Evolutionary conservation across 1,284 basidiomycete species (phyloP).

Genomic region (Apiotrichum sp.): DNA sequence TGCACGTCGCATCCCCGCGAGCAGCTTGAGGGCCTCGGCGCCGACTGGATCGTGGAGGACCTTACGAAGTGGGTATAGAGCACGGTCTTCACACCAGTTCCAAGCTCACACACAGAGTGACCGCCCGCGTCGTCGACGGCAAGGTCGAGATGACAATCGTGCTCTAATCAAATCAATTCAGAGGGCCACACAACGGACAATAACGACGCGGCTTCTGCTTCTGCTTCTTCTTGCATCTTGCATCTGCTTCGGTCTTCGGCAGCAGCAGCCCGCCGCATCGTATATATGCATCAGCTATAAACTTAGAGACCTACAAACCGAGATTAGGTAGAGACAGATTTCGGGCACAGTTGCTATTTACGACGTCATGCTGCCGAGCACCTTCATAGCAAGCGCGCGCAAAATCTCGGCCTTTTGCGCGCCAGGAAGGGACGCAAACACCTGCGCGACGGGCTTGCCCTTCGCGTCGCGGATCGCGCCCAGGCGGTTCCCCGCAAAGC

Average conservation of each 20-base stretch:
- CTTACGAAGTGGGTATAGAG: conserved; percentile 26
- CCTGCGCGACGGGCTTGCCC: conserved; percentile 81
- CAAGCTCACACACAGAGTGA: conserved; percentile 9
- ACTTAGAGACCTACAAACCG: not conserved
- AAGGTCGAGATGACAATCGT: conserved; percentile 20
- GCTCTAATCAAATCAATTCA: too few relatives aligned
- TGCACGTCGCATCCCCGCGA: conserved; percentile 69
- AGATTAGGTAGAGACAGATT: too few relatives aligned
- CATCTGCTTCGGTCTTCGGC: too few relatives aligned
- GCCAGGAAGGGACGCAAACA: conserved; percentile 76
- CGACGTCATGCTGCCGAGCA: conserved; percentile 56
- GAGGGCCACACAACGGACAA: too few relatives aligned
- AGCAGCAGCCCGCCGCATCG: too few relatives aligned
- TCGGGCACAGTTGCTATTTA: not conserved
- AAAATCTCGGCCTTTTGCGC: conserved; percentile 85
- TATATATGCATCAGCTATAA: not conserved
- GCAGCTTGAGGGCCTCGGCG: conserved; percentile 52
- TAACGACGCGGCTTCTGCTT: too few relatives aligned
- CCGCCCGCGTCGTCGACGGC: conserved; percentile 19
- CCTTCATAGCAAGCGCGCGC: conserved; percentile 78
- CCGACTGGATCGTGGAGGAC: conserved; percentile 47
- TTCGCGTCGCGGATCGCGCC: conserved; percentile 88
- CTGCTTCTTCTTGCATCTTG: too few relatives aligned
- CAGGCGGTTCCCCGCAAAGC: conserved; percentile 71
- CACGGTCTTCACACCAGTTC: not conserved